Evolutionary conservation across 495 filamentous ascomycete genomes (phyloP), one percentile per base, ranked within the genome.

Genomic region (Penicillium bialowiezense): DNA sequence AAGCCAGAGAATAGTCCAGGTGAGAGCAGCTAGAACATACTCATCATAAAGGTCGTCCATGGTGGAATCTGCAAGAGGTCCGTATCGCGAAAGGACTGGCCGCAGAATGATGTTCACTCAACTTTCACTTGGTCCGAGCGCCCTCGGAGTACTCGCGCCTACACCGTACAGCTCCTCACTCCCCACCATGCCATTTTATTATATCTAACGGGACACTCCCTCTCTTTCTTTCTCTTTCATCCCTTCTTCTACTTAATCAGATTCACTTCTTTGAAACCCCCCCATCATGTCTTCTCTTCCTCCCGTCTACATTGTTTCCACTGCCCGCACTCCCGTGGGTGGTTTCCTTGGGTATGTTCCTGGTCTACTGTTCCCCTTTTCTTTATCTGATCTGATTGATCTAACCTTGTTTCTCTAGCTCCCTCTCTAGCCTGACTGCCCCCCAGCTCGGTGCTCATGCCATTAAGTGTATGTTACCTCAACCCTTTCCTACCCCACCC

Each of bases 261-360:
- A 13, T 28, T 41, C 9, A 19, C 10, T 36, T 39, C 31, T 7
- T 40, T 41, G 13, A 21, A 5, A 34, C 31, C 18, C 18, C 13
- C n/a, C 17, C 32, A 52, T 17, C 19, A 63, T 63, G 82, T 71
- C 84, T 57, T 73, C 74, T 37, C 79, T 88, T 52, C 84, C 89
- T 55, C 77, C 89, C 20, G 93, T 98, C 43, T 98, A 97, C 74
- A 97, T 98, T 67, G 90, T 97, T 57, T 91, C 92, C 36, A 83
- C 85, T 54, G 87, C 85, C 55, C 83, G 93, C 65, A 97, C 93
- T 35, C 93, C 93, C 34, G 78, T 96, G 56, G 93, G 93, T 59
- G 87, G 86, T 43, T 98, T 98, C 70, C 80, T 92, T 52, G 93
- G 93, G 91, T 95, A 68, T 69, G 79, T 23, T 24, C 21, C 9